Base-by-base conservation (phyloP, 805 yeast genomes). In the Teunomyces funiuensis region DNA sequence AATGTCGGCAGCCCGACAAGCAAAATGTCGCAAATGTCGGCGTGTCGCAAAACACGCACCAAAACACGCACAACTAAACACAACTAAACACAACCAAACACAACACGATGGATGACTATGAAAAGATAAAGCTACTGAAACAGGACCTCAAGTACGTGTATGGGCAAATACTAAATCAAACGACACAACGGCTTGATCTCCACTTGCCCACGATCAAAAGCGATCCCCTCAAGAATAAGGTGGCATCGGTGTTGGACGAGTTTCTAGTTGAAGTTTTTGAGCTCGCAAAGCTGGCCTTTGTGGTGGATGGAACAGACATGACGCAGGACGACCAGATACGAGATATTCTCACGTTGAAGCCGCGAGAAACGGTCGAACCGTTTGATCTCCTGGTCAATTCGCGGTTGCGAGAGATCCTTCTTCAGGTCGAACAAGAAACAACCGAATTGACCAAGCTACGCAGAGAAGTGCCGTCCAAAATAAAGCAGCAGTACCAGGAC, bases 351-450 rank as follows among this genome's bases (percentile, higher is more conserved):
- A 47, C 63, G 16, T 45, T 64, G 28, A 50, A 53, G 26, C 60
- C 68, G 4, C 49, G 30, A 28, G 71, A 65, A 42, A 74, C 74
- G 43, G 72, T 80, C 6, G 93, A 83, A 55, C 88, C 90, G 0
- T 85, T 83, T 58, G 91, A 87, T 54, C 61, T 74, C 28, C 80
- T 74, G 14, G 60, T 85, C 44, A 83, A 84, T 57, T 81, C 77
- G 43, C 58, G 69, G 41, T 73, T 86, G 20, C 66, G 91, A 36
- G 67, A 72, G 37, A 51, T 77, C 37, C 77, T 85, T 46, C 71
- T 72, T 37, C 69, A 74, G 28, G 82, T 85, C 43, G 95, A 87
- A 48, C 74, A 71, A 36, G 77, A 76, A 45, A 79, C 88, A 0
- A 73, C 79, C 1, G 73, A 69, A 42, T 74, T 83, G 13, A 75